Conservation (phyloP, 1,139 yeast species). For the Blastobotrys elegans region DNA sequence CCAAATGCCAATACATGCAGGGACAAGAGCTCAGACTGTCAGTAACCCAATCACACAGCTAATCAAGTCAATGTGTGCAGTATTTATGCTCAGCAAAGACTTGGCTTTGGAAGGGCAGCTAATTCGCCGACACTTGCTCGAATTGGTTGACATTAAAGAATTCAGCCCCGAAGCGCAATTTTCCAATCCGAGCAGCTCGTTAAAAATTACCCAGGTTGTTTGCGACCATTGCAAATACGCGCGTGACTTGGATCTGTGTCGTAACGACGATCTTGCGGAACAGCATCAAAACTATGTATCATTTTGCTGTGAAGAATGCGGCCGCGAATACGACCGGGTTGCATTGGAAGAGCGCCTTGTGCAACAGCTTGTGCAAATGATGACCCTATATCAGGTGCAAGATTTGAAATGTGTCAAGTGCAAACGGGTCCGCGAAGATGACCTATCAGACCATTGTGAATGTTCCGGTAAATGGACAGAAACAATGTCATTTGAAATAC, state of each 20-base stretch:
- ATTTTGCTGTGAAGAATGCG: conserved; percentile 72
- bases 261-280: conserved; percentile 26
- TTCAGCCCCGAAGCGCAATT: conserved; percentile 77
- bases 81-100: conserved; percentile 60
- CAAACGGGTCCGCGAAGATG: conserved; percentile 57
- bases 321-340: conserved; percentile 56
- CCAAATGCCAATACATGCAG: conserved; percentile 54
- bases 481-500: conserved; percentile 44
- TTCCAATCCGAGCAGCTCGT: conserved; percentile 66
- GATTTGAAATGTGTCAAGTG: conserved; percentile 82
- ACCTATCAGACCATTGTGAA: conserved; percentile 68
- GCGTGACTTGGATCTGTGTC: conserved; percentile 78
- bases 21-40: conserved; percentile 16
- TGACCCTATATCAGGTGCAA: conserved; percentile 67
- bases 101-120: conserved; percentile 69
- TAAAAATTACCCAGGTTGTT: conserved; percentile 60
- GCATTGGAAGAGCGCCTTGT: conserved; percentile 76
- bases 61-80: conserved; percentile 70
- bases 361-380: conserved; percentile 50
- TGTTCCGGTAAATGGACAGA: conserved; percentile 88
- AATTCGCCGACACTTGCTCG: conserved; percentile 67
- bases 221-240: conserved; percentile 77
- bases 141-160: conserved; percentile 73
- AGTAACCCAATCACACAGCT: conserved; percentile 72
- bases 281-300: conserved; percentile 29